A percentile compares a stretch with the other conserved stretches of the same genome.
Evolutionary conservation across 179 eudicot species (phyloP).

Genomic region (Amaranthus tricolor): DNA sequence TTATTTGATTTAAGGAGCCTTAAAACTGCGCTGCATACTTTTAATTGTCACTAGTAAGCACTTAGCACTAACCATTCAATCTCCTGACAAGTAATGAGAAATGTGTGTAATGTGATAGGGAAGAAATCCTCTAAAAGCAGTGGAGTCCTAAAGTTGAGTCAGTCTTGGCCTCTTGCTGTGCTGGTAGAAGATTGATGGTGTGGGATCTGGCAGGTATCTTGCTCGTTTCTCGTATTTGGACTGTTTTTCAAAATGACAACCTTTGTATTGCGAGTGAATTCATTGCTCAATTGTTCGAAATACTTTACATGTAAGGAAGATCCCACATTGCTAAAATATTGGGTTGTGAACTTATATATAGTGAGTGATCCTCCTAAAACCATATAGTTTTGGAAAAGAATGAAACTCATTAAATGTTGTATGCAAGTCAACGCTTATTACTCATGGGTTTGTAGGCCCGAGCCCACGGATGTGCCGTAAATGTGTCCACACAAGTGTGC

Average conservation of each 20-base stretch:
- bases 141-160: constrained; percentile 96
- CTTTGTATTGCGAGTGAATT: not conserved
- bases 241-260: not conserved
- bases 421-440: too few species aligned
- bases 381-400: too few species aligned
- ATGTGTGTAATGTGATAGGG: constrained; percentile 44
- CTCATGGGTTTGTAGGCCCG: too few species aligned
- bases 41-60: constrained; percentile 87
- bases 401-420: too few species aligned
- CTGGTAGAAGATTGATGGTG: constrained; percentile 93
- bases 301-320: too few species aligned
- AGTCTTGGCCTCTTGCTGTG: constrained; percentile 90
- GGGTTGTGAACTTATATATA: too few species aligned
- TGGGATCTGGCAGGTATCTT: constrained; percentile 99
- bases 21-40: constrained; percentile 69
- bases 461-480: not conserved
- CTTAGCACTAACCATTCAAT: not conserved
- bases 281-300: too few species aligned
- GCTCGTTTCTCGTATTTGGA: not conserved
- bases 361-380: too few species aligned
- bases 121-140: constrained; percentile 91
- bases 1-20: constrained; percentile 78
- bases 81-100: constrained; percentile 2
- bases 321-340: too few species aligned
- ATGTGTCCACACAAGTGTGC: not conserved